Conservation (phyloP, 1,284 basidiomycete species). For the Pterula multifida region DNA sequence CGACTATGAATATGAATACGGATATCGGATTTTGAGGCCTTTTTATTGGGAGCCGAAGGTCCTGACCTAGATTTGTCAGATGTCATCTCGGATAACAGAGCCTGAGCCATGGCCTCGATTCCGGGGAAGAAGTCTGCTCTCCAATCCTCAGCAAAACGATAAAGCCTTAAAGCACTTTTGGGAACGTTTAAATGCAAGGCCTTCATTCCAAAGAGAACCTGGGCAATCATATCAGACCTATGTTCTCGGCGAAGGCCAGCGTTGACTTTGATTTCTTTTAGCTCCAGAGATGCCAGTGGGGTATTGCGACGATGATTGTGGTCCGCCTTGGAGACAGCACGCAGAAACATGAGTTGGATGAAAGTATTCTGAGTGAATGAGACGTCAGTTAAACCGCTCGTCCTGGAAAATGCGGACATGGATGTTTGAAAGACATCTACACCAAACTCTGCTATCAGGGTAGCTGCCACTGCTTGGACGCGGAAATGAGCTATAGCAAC, state of each 20-base stretch:
- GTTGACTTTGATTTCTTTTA: constrained; percentile 34
- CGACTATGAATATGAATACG: constrained; percentile 38
- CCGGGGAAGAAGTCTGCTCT: constrained; percentile 62
- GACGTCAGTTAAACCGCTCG: not conserved
- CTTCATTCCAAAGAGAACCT: constrained; percentile 31
- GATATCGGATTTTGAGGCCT: constrained; percentile 15
- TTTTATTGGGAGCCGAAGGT: not conserved
- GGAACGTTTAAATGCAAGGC: constrained; percentile 50
- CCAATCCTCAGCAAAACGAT: constrained; percentile 72
- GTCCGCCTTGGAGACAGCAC: constrained; percentile 39
- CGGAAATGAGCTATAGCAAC: constrained; percentile 27
- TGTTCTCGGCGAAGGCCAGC: constrained; percentile 32
- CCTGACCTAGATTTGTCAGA: constrained; percentile 18
- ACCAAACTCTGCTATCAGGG: constrained; percentile 26
- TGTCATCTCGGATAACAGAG: constrained; percentile 51
- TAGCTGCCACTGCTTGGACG: constrained; percentile 43
- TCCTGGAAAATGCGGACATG: not conserved
- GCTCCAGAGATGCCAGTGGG: constrained; percentile 44
- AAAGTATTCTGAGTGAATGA: not conserved
- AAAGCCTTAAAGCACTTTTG: constrained; percentile 66
- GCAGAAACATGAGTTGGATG: constrained; percentile 38
- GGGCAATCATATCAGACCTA: constrained; percentile 23
- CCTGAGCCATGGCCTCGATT: constrained; percentile 52
- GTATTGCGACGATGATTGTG: not conserved
- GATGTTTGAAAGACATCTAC: not conserved